Evolutionary conservation across 116 monocot genomes (phyloP), one percentile per base, ranked within the genome.

Genomic region (Papilionanthe hybrid): DNA sequence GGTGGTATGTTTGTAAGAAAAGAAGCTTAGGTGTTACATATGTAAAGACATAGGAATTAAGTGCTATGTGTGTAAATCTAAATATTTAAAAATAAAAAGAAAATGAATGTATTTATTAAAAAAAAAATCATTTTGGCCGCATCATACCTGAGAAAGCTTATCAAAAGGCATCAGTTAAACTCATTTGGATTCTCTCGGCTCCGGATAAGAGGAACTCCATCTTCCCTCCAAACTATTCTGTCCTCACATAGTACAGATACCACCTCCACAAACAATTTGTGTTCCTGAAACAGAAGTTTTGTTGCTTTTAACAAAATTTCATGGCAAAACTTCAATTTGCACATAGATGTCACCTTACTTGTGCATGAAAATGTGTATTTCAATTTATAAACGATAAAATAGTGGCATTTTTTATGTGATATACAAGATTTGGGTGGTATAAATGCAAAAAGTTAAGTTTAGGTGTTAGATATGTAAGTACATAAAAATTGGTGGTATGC

Each of bases 161-260:
- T 18, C 28, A 30, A 17, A 6, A 30, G 69, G 28, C 12, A 71
- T 71, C 37, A 37, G 13, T 32, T 71, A 58, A 86, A 93, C 57
- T 86, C 84, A 77, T 89, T 57, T 63, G 93, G 91, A 75, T 90
- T 85, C 63, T 85, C 87, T 73, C 82, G 84, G 71, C 89, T 91
- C 67, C 81, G 74, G 28, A 99, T 90, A 41, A 99, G 78, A 75
- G 98, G 98, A 5, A 99, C 93, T 69, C 93, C 98, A 78, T 99
- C 98, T 80, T 91, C 95, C 72, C 98, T 93, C 98, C 98, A 95
- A 17, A 89, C 47, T 79, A 99, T 79, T 23, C 98, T 77, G 3
- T 91, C 95, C 44, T 99, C 98, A 55, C 98, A 99, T 60, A 99
- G 55, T 55, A 95, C 99, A 28, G 90, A 72, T 55, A 93, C 88